Conservation (phyloP, 257 asterid species). For the Euphrasia confusa region DNA sequence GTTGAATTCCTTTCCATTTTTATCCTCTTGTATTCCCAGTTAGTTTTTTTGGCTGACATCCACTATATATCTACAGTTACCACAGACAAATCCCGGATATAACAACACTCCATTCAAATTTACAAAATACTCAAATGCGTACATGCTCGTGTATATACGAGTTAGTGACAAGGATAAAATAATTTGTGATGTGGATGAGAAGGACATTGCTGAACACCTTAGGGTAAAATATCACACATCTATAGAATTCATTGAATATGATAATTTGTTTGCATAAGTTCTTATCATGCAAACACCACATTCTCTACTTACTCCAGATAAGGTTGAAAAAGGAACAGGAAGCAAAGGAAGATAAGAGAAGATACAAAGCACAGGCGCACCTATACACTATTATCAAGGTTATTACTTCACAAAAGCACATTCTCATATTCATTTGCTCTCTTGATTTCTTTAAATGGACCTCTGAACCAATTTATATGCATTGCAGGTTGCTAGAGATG, state of each 20-base stretch:
- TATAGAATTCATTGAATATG: slow-evolving; percentile 11
- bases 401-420: slow-evolving; percentile 16
- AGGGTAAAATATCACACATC: slow-evolving; percentile 36
- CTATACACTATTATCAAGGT: slow-evolving; percentile 95
- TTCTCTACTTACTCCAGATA: slow-evolving; percentile 44
- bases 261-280: slow-evolving; percentile 11
- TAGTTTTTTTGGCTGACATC: slow-evolving; percentile 23
- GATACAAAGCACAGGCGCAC: slow-evolving; percentile 90
- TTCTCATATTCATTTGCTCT: slow-evolving; percentile 16
- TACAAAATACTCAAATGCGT: slow-evolving; percentile 65
- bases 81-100: slow-evolving; percentile 65
- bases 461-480: slow-evolving; percentile 20
- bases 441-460: slow-evolving; percentile 26
- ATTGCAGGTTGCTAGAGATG: slow-evolving; percentile 88
- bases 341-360: slow-evolving; percentile 93
- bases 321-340: slow-evolving; percentile 96
- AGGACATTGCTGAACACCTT: slow-evolving; percentile 65
- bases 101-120: slow-evolving; percentile 56
- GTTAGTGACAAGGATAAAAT: slow-evolving; percentile 69
- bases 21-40: slow-evolving; percentile 6
- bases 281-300: slow-evolving; percentile 18
- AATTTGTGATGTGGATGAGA: slow-evolving; percentile 64
- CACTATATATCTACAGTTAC: slow-evolving; percentile 37
- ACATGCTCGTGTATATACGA: slow-evolving; percentile 67
- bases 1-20: slow-evolving; percentile 29